Percentiles rank a stretch among this genome's conserved stretches.
Evolutionary conservation across 2,329 filamentous ascomycete genomes (phyloP).

Genomic region (Nothophoma quercina): DNA sequence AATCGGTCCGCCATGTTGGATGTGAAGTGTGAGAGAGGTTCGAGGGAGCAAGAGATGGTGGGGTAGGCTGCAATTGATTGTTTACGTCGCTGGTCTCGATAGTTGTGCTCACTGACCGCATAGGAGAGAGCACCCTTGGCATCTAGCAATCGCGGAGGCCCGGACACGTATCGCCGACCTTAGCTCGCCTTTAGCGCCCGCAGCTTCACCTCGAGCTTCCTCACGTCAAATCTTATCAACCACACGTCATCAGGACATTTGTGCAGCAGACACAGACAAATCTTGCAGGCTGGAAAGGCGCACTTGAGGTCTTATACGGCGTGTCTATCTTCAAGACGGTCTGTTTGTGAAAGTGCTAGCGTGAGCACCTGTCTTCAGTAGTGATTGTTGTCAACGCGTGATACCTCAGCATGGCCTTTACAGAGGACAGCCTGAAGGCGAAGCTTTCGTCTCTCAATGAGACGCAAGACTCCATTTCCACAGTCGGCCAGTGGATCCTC

Average conservation of each 20-base stretch:
- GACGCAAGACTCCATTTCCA: conserved; percentile 95
- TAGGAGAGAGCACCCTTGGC: conserved; percentile 12
- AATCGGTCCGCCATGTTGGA: conserved; percentile 59
- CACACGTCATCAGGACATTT: conserved; percentile 32
- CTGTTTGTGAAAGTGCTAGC: conserved; percentile 26
- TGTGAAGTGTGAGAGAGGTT: conserved; percentile 10
- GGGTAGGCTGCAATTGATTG: conserved; percentile 28
- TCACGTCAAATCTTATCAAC: conserved; percentile 21
- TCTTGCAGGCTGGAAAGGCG: conserved; percentile 13
- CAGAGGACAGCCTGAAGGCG: conserved; percentile 91
- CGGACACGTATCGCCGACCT: conserved; percentile 31
- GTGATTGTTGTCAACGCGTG: conserved; percentile 30
- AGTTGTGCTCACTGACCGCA: conserved; percentile 18
- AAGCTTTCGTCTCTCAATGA: conserved; percentile 96
- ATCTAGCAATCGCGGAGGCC: conserved; percentile 11
- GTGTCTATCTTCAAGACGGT: conserved; percentile 3
- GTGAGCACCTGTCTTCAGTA: conserved; percentile 29
- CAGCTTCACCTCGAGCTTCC: conserved; percentile 27
- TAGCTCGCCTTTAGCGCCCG: conserved; percentile 27
- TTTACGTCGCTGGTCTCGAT: conserved; percentile 14
- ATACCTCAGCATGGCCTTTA: conserved; percentile 78
- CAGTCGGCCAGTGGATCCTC: conserved; percentile 99
- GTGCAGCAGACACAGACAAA: conserved; percentile 18
- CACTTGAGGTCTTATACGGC: conserved; percentile 6
- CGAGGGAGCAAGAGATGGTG: neutral